phyloP scores from a whole-genome alignment of 768 basidiomycete genomes.

The Nidularia pulvinata region DNA sequence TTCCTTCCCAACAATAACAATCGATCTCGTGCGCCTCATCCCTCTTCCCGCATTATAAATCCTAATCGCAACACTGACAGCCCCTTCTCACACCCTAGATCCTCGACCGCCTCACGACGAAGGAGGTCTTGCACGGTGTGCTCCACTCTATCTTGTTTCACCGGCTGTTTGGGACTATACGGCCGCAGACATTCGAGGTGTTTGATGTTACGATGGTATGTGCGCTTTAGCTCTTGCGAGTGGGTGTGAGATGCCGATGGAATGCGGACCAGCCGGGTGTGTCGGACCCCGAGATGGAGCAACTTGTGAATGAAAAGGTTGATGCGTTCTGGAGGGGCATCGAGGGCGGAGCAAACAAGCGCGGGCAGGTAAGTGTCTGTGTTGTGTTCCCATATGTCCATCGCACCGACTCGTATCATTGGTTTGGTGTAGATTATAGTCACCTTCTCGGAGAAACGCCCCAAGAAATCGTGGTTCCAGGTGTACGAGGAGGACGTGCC shows the following conservation, averaged over 20 bases:
- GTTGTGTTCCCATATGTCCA: background rate
- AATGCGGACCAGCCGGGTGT: slow-evolving; percentile 65
- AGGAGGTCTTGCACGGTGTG: slow-evolving; percentile 74
- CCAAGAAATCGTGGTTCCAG: slow-evolving; percentile 80
- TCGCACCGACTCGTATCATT: background rate
- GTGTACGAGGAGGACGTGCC: slow-evolving; percentile 82
- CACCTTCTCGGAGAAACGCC: slow-evolving; percentile 76
- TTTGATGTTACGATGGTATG: slow-evolving; percentile 85
- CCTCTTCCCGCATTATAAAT: background rate
- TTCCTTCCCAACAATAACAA: slow-evolving; percentile 42
- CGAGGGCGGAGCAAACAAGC: slow-evolving; percentile 60
- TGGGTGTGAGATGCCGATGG: background rate
- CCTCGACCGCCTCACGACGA: slow-evolving; percentile 69
- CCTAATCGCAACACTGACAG: background rate
- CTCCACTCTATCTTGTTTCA: slow-evolving; percentile 87
- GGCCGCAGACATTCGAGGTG: slow-evolving; percentile 75
- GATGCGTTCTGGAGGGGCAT: slow-evolving; percentile 79
- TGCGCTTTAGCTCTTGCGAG: background rate
- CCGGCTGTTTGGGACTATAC: slow-evolving; percentile 78
- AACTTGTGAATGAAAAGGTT: slow-evolving; percentile 74
- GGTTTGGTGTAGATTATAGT: slow-evolving; percentile 53
- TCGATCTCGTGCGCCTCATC: slow-evolving; percentile 38
- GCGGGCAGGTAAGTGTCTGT: slow-evolving; percentile 57
- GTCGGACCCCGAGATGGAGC: slow-evolving; percentile 69
- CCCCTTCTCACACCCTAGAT: slow-evolving; percentile 36